Evolutionary conservation across 352 stramenopile species (phyloP), one percentile per base, ranked within the genome.

Genomic region (Saprolegnia diclina): DNA sequence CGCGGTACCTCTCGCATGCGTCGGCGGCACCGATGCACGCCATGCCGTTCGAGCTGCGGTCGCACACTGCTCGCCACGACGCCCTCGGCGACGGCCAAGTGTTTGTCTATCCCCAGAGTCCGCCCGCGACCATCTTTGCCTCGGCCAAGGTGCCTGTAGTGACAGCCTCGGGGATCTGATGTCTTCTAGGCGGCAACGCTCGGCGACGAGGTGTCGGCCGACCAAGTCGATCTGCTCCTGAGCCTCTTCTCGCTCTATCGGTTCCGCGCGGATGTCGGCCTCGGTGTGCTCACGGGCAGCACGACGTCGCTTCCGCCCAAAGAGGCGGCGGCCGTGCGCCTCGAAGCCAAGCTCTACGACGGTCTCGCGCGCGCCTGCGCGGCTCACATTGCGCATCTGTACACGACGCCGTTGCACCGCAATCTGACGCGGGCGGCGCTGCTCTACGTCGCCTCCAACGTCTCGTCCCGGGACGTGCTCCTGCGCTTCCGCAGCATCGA

Each of bases 211-310:
- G 45, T 56, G 24, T 61, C 63, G 16, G 14, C 21, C 19, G 63
- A 79, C 37, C 82, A 88, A 61, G 77, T 94, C 32, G 86, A 94
- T 66, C 71, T 94, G 44, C 56, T 92, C 4, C 64, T 94, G 32
- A 94, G 84, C 64, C 71, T 92, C 19, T 94, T 91, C 64, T 92
- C 86, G 16, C 72, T 92, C 53, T 94, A 94, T 71, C 79, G 86
- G 4, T 94, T 91, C 69, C 83, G 86, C n/a, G 86, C 86, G 24
- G 84, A 94, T 59, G 84, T 94, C 1, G 84, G 84, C 1, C 73
- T 78, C 18, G 79, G 86, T 48, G 35, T 86, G 5, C 69, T 88
- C 10, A 74, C 79, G 37, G 57, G 21, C 61, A 24, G 9, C 29
- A 70, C 54, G 0, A 44, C 21, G 45, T 21, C 21, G 29, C 64